phyloP scores from a whole-genome alignment of 2,329 filamentous ascomycete species.

The Talaromyces sp. region DNA sequence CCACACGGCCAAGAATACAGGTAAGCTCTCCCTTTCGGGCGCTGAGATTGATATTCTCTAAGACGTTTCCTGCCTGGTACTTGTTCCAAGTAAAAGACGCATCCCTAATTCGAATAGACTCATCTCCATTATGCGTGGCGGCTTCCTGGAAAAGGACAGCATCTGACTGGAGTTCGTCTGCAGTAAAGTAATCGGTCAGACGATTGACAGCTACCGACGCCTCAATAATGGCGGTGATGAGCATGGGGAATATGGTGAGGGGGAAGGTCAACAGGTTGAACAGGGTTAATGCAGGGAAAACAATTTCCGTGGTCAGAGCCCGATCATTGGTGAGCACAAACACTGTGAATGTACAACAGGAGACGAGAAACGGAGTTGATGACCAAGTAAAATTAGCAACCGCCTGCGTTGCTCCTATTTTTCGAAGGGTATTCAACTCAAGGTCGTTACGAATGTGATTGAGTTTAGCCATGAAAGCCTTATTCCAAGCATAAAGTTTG shows the following conservation, averaged over 20 bases:
- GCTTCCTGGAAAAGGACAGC: constrained; percentile 68
- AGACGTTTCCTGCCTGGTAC: constrained; percentile 61
- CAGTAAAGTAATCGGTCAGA: constrained; percentile 75
- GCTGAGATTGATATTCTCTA: constrained; percentile 81
- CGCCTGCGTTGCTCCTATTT: constrained; percentile 90
- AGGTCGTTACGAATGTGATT: constrained; percentile 94
- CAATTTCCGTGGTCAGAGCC: constrained; percentile 86
- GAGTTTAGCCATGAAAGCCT: constrained; percentile 94
- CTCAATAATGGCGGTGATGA: constrained; percentile 94
- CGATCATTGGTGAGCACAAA: constrained; percentile 80
- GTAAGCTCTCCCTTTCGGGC: constrained; percentile 90
- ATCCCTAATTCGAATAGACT: constrained; percentile 76
- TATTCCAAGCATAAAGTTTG: constrained; percentile 97
- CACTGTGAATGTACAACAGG: constrained; percentile 91
- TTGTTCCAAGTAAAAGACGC: constrained; percentile 95
- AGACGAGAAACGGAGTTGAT: constrained; percentile 94
- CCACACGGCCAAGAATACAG: constrained; percentile 92
- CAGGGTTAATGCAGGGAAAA: constrained; percentile 86
- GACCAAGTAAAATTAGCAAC: constrained; percentile 98
- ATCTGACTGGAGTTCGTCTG: constrained; percentile 85
- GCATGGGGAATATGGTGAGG: constrained; percentile 90
- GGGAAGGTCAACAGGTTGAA: constrained; percentile 98
- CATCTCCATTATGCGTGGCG: constrained; percentile 73
- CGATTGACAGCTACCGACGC: constrained; percentile 87
- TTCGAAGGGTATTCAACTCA: constrained; percentile 90